phyloP scores from a whole-genome alignment of 1,284 basidiomycete species.

The Butyriboletus appendiculatus region DNA sequence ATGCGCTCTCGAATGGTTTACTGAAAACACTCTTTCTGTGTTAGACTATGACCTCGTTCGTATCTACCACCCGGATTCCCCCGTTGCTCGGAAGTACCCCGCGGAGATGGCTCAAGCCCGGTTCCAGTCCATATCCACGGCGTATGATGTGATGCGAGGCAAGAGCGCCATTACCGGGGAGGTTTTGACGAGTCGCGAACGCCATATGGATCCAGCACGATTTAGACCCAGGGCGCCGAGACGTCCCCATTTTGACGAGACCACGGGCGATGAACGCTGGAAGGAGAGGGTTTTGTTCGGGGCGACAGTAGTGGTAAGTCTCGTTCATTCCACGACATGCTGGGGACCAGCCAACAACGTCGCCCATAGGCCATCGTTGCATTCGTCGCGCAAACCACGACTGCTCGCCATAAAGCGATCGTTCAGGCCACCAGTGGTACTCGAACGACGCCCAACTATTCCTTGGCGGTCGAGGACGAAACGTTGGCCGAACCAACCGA shows the following conservation, averaged over 20 bases:
- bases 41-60: conserved; percentile 73
- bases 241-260: conserved; percentile 33
- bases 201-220: conserved; percentile 31
- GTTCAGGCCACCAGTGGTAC: background rate
- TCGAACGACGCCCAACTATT: conserved; percentile 5
- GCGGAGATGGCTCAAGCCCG: conserved; percentile 52
- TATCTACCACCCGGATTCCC: conserved; percentile 70
- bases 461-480: conserved; percentile 26
- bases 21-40: background rate
- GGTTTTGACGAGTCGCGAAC: conserved; percentile 19
- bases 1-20: background rate
- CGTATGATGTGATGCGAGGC: conserved; percentile 59
- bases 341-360: background rate
- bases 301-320: conserved; percentile 49
- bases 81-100: conserved; percentile 46
- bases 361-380: conserved; percentile 23
- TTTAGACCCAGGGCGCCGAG: conserved; percentile 21
- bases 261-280: conserved; percentile 48
- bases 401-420: conserved; percentile 24
- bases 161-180: conserved; percentile 30
- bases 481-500: conserved; percentile 19
- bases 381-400: conserved; percentile 31
- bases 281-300: conserved; percentile 55
- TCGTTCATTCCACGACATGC: background rate
- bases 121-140: conserved; percentile 61